Evolutionary conservation across 2,329 filamentous ascomycete genomes (phyloP).

Genomic region (Aspergillus ochraceoroseus): DNA sequence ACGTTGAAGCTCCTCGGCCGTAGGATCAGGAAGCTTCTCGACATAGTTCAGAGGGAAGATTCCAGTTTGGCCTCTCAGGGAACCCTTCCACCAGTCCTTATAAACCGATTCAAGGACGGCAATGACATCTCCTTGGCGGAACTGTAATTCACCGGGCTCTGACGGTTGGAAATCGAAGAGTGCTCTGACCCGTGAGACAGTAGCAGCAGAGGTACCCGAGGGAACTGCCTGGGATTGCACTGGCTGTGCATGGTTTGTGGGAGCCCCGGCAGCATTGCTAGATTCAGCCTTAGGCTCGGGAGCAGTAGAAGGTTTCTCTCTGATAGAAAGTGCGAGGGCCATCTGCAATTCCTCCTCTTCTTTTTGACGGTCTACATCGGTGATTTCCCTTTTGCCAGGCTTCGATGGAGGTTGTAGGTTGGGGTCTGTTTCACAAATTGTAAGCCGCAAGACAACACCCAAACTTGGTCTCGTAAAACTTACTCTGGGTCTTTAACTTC

Average conservation of each 20-base stretch:
- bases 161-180: constrained; percentile 93
- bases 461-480: constrained; percentile 17
- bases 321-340: constrained; percentile 85
- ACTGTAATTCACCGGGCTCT: constrained; percentile 89
- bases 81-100: constrained; percentile 99
- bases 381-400: constrained; percentile 87
- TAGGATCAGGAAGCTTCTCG: constrained; percentile 93
- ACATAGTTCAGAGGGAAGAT: constrained; percentile 99
- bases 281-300: constrained; percentile 39
- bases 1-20: constrained; percentile 84
- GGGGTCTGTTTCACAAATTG: constrained; percentile 61
- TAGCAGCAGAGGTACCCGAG: constrained; percentile 88
- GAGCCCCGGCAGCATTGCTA: constrained; percentile 35
- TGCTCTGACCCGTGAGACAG: constrained; percentile 87
- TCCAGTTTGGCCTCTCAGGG: constrained; percentile 85
- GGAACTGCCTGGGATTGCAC: constrained; percentile 56
- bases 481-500: constrained; percentile 70
- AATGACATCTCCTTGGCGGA: constrained; percentile 94
- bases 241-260: constrained; percentile 35
- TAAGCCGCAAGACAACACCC: constrained; percentile 9
- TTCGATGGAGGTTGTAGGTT: constrained; percentile 87
- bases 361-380: constrained; percentile 81
- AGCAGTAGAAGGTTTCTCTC: constrained; percentile 61
- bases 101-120: constrained; percentile 96
- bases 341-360: constrained; percentile 97